Conservation (phyloP, 805 yeast genomes). For the Yarrowia yakushimensis region DNA sequence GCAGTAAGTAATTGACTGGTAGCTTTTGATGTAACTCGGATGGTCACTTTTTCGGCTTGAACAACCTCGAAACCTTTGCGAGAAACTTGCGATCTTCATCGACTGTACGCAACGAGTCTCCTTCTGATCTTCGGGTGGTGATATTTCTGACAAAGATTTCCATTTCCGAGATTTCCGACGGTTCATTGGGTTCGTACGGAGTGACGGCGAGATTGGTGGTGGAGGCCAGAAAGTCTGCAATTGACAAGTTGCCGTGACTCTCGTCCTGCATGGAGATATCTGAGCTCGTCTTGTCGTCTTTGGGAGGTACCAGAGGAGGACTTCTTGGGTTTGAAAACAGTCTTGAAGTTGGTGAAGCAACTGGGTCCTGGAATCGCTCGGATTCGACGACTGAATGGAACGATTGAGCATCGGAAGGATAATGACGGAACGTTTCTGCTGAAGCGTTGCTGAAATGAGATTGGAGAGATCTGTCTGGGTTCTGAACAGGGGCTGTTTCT, state of each 20-base stretch:
- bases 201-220: neutral
- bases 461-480: neutral
- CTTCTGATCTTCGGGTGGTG: neutral
- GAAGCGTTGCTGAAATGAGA: neutral
- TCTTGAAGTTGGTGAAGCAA: neutral
- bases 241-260: neutral
- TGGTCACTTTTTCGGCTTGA: neutral
- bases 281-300: neutral
- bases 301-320: neutral
- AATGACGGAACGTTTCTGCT: neutral
- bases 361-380: neutral
- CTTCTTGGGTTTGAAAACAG: neutral
- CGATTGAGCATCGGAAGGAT: neutral
- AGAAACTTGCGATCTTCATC: neutral
- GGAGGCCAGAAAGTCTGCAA: neutral
- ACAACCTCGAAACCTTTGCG: neutral
- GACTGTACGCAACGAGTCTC: neutral
- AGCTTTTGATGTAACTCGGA: too few relatives aligned
- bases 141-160: conserved; percentile 11
- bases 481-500: neutral
- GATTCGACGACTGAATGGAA: neutral
- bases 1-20: too few relatives aligned
- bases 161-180: conserved; percentile 7
- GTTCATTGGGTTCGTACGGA: neutral
- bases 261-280: conserved; percentile 2